Evolutionary conservation across 1,284 basidiomycete genomes (phyloP).

Genomic region (Gymnopus androsaceus): DNA sequence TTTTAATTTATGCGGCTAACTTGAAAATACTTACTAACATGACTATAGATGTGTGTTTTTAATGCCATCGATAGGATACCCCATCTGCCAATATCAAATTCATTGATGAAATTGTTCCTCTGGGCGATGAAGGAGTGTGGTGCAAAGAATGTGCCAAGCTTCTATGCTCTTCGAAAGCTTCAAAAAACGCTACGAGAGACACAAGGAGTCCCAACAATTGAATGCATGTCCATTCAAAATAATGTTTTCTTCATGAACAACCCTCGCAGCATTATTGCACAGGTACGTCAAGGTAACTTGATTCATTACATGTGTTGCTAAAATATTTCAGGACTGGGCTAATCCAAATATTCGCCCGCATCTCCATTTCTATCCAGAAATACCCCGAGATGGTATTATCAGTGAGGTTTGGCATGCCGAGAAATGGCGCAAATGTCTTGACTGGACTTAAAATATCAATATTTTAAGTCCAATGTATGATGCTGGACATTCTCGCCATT

Average conservation of each 20-base stretch:
- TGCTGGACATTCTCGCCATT: neutral
- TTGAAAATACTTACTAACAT: no score
- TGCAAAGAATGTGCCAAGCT: slow-evolving; percentile 10
- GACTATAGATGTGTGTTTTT: slow-evolving; percentile 16
- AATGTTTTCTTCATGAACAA: slow-evolving; percentile 16
- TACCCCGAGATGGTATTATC: neutral
- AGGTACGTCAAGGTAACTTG: neutral
- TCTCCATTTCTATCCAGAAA: slow-evolving; percentile 10
- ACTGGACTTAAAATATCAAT: neutral
- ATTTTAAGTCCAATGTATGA: neutral
- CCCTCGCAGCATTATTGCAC: neutral
- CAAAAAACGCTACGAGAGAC: slow-evolving; percentile 1
- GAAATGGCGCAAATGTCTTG: slow-evolving; percentile 1
- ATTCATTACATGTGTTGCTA: neutral
- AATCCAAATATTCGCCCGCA: slow-evolving; percentile 4
- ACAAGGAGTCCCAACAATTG: slow-evolving; percentile 8
- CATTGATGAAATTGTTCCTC: slow-evolving; percentile 8
- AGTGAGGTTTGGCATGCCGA: slow-evolving; percentile 7
- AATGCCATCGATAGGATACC: slow-evolving; percentile 14
- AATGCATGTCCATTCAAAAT: slow-evolving; percentile 9
- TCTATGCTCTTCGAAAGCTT: slow-evolving; percentile 9
- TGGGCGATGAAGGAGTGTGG: slow-evolving; percentile 13
- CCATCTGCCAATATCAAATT: slow-evolving; percentile 9
- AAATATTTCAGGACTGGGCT: neutral
- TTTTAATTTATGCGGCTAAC: no score